phyloP scores from a whole-genome alignment of 768 basidiomycete genomes.

The Lactifluus echinatus region DNA sequence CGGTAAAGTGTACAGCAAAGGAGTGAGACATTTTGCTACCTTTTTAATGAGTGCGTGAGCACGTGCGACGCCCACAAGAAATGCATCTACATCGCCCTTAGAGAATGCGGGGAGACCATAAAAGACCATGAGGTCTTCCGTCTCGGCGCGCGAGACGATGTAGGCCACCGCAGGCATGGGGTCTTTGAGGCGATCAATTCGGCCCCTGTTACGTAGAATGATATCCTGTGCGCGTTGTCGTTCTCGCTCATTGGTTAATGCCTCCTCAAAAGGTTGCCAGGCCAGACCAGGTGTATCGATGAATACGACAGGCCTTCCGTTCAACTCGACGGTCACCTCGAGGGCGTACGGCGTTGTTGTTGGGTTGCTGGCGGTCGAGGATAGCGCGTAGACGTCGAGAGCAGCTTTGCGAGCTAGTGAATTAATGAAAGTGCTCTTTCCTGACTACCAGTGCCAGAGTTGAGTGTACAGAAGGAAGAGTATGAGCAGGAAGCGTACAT shows the following conservation, averaged over 20 bases:
- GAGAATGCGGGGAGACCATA: conserved; percentile 79
- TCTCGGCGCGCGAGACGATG: conserved; percentile 57
- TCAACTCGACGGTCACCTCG: conserved; percentile 44
- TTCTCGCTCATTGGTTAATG: conserved; percentile 33
- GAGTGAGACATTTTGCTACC: conserved; percentile 32
- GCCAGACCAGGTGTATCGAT: conserved; percentile 88
- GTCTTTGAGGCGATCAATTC: conserved; percentile 81
- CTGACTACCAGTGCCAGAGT: conserved; percentile 40
- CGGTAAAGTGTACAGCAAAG: neutral
- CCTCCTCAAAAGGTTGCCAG: conserved; percentile 35
- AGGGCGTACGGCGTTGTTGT: conserved; percentile 68
- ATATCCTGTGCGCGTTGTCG: conserved; percentile 54
- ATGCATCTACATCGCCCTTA: conserved; percentile 56
- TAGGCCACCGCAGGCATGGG: conserved; percentile 49
- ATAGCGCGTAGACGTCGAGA: conserved; percentile 46
- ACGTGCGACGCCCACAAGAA: conserved; percentile 71
- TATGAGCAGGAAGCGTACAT: conserved; percentile 40
- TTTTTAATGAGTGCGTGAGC: conserved; percentile 69
- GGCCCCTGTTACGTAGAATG: conserved; percentile 67
- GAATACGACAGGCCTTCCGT: conserved; percentile 46
- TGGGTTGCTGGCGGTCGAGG: conserved; percentile 45
- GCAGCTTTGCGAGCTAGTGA: conserved; percentile 48
- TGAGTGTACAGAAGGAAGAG: neutral
- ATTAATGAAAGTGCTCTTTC: conserved; percentile 83
- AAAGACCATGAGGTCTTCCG: conserved; percentile 83